Evolutionary conservation across 2,329 filamentous ascomycete genomes (phyloP), one percentile per base, ranked within the genome.

Genomic region (Trichoderma koningii): DNA sequence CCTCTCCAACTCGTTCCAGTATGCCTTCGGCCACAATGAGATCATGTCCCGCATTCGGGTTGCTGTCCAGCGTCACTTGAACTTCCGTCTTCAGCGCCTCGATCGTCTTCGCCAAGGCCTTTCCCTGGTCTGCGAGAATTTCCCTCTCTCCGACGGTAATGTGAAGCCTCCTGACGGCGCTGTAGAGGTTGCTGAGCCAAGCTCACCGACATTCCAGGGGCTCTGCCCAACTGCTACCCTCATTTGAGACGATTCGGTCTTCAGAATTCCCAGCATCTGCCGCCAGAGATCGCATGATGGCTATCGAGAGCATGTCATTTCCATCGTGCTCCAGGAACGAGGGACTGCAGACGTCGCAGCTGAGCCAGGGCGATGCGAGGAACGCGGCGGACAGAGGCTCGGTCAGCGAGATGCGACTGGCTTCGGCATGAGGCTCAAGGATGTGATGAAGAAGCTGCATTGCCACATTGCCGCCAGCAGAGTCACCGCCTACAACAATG

Each of bases 401-500:
- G 7, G 64, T 23, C 23, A 77, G 65, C 0, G 50, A n/a, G 55
- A 77, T 53, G 12, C 55, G 63, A 4, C 63, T 48, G 3, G 69
- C 71, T 1, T 63, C 67, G 0, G 70, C 67, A 42, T 74, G 72
- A 1, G 76, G 75, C 23, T 75, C 72, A 10, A 77, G 45, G 3
- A 78, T 47, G 55, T 78, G 76, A 10, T 71, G 66, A 10, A 78
- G 65, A 7, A 78, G 57, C 66, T 76, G 73, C 12, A 70, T 66
- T 0, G 73, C 70, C 38, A 79, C 55, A 63, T 78, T 77, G 0
- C 73, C 77, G 15, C 77, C 77, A 0, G 76, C 76, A 12, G 76
- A 78, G 56, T 79, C 77, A 3, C 76, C 76, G 3, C 76, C 76
- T 9, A 78, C 59, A 52, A 77, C 67, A 12, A 79, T 68, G 55